phyloP scores from a whole-genome alignment of 495 filamentous ascomycete genomes.

The Talaromyces wortmannii region DNA sequence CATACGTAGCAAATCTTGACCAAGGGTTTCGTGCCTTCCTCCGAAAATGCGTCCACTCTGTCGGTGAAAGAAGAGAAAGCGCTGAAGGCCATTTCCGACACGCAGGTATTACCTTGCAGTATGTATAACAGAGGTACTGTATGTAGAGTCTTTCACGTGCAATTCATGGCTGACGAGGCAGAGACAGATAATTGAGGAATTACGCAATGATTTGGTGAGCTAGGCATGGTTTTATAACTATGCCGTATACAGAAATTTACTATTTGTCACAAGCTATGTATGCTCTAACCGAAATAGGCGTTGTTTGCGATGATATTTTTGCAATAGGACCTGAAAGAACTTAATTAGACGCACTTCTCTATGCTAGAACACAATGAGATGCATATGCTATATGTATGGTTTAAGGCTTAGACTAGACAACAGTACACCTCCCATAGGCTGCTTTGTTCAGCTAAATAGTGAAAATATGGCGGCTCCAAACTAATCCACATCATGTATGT shows the following conservation, averaged over 20 bases:
- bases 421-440: no score
- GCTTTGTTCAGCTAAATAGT: no score
- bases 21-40: no score
- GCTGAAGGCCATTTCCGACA: constrained; percentile 1
- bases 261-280: neutral
- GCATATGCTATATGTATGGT: neutral
- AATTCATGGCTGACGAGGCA: neutral
- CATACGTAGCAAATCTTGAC: no score
- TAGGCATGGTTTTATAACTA: neutral
- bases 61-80: no score
- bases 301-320: neutral
- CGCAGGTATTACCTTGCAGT: neutral
- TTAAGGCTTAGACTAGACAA: no score
- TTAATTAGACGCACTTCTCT: neutral
- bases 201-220: neutral
- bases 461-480: neutral
- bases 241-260: neutral
- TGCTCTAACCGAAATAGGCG: neutral
- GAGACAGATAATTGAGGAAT: no score
- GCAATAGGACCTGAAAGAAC: neutral
- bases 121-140: neutral
- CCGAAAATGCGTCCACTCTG: no score
- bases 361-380: neutral
- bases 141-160: neutral
- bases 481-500: neutral